phyloP scores from a whole-genome alignment of 2,329 filamentous ascomycete genomes.

The Fusarium globosum region DNA sequence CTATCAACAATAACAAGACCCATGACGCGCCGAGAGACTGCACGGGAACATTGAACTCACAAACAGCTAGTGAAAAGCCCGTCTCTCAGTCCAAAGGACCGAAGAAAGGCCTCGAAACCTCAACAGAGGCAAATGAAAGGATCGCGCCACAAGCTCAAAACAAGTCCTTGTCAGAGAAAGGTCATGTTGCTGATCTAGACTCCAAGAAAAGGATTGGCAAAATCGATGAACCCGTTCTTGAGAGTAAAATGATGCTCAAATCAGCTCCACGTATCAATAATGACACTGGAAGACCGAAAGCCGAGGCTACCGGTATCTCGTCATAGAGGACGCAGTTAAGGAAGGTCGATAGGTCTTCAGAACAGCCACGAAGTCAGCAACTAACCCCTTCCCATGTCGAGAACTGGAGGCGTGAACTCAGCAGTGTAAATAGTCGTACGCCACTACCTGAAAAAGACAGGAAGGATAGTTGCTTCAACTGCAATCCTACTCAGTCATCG shows the following conservation, averaged over 20 bases:
- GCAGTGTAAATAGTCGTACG: conserved; percentile 28
- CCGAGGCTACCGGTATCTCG: conserved; percentile 24
- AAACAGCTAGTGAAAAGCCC: neutral
- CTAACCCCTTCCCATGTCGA: conserved; percentile 25
- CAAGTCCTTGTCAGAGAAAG: neutral
- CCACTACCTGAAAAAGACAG: conserved; percentile 21
- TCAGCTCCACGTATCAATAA: neutral
- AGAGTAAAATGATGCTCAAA: conserved; percentile 16
- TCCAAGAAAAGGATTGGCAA: neutral
- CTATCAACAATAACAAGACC: conserved; percentile 15
- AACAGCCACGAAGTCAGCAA: conserved; percentile 17
- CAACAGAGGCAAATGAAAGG: neutral
- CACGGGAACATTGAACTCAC: neutral
- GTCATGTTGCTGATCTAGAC: neutral
- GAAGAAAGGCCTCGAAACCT: neutral
- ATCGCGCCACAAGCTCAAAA: conserved; percentile 1
- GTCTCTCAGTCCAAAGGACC: neutral
- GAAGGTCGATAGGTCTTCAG: conserved; percentile 38
- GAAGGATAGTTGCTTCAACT: conserved; percentile 37
- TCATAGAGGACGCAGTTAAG: conserved; percentile 42
- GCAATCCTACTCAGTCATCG: conserved; percentile 34
- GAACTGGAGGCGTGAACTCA: conserved; percentile 41
- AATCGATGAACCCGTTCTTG: conserved; percentile 1
- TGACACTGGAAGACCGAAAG: conserved; percentile 1
- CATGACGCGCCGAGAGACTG: neutral